Evolutionary conservation across 2,329 filamentous ascomycete genomes (phyloP), one percentile per base, ranked within the genome.

Genomic region (Neofusicoccum kwambonambiense): DNA sequence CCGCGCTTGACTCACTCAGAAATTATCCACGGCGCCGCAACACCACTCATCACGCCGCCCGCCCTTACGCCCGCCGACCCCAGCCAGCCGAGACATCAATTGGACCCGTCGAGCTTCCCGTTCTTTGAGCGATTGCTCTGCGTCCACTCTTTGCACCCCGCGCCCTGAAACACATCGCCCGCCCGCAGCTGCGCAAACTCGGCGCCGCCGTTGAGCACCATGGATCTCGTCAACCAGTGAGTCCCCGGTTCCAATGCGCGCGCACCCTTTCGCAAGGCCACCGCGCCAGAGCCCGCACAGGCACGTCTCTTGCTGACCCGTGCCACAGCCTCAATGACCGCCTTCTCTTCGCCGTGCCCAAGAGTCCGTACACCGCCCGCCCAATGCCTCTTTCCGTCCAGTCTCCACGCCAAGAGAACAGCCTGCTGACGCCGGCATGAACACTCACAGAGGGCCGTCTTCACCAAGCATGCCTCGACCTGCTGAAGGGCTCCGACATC

Each of bases 331-430:
- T 97, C 76, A 92, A 95, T 84, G 93, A 94, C 75, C 90, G 95
- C 70, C 86, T 98, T 65, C 87, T 98, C 68, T 97, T 99, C 76
- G 95, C 95, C 67, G 92, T 99, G n/a, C 95, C 95, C 67, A 99
- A 99, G 83, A 99, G 92, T 93, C 82, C 83, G 91, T 87, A 64
- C 58, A 61, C 68, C 65, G 44, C 61, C 49, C 49, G 42, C 66
- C 50, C 47, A 62, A 39, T 31, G 8, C 57, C 41, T 37, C 41
- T 44, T 44, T 50, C 58, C 45, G 45, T 34, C 45, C 58, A 34
- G 51, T 9, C 6, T 12, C 49, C 31, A 49, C 39, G 8, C 9
- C 34, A 12, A 31, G 12, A 31, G 37, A 62, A 45, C 44, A 51
- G 27, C 15, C 22, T 42, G 61, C 61, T 63, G 61, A 63, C 61